A percentile compares a stretch with the other conserved stretches of the same genome.
These are phyloP conservation scores for Pichia sp. DNA, from an alignment of 1,139 yeast species.

Conservation along the genomic window DNA sequence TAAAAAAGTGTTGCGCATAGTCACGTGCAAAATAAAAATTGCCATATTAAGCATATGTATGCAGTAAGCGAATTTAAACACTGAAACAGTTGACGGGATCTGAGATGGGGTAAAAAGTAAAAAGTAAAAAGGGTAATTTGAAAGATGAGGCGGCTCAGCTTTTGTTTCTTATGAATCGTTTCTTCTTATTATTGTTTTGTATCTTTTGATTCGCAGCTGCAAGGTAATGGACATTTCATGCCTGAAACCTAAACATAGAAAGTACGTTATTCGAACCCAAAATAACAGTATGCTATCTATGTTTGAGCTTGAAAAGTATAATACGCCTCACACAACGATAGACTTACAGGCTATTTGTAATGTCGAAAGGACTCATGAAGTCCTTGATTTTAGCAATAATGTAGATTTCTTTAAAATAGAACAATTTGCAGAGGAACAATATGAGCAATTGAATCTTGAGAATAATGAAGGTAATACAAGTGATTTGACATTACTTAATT, in stretches of 20 bases:
- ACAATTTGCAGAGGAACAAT: too few species aligned
- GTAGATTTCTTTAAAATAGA: background rate
- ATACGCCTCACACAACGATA: background rate
- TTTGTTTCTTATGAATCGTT: too few species aligned
- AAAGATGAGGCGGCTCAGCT: too few species aligned
- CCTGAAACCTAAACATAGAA: background rate
- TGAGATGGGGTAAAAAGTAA: too few species aligned
- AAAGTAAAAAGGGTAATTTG: too few species aligned
- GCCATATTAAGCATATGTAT: too few species aligned
- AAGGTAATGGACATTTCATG: background rate
- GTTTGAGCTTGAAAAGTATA: background rate
- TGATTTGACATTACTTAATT: conserved; percentile 1
- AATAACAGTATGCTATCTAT: background rate
- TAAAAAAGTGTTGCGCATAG: too few species aligned
- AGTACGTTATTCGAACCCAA: background rate
- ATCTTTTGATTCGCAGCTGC: too few species aligned
- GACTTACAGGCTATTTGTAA: background rate
- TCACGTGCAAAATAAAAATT: too few species aligned
- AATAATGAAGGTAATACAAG: background rate
- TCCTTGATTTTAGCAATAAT: background rate
- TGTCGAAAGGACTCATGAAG: background rate
- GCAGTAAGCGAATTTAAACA: too few species aligned
- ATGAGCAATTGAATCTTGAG: background rate
- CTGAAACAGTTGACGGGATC: too few species aligned
- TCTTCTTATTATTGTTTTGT: too few species aligned